Evolutionary conservation across 306 rosid species (phyloP).

Genomic region (Cucurbita moschata): DNA sequence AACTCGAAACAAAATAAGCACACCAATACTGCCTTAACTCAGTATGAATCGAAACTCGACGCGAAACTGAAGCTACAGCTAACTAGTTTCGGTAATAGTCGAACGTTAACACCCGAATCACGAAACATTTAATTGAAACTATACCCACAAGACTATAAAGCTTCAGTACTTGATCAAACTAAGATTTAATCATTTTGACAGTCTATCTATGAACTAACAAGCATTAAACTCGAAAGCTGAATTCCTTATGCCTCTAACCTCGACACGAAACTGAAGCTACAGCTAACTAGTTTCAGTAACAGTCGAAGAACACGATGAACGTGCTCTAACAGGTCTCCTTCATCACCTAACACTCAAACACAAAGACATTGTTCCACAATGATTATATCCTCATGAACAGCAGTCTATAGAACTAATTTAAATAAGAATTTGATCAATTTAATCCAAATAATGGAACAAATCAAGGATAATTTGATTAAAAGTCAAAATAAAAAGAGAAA

Average conservation of each 20-base stretch:
- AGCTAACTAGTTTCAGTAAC: neutral
- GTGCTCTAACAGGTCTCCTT: neutral
- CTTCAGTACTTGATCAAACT: too few relatives aligned
- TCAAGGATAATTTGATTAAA: neutral
- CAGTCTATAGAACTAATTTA: neutral
- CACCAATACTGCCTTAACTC: neutral
- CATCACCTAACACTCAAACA: neutral
- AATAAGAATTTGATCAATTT: neutral
- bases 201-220: too few relatives aligned
- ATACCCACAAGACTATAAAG: too few relatives aligned
- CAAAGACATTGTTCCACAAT: neutral
- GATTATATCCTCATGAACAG: neutral
- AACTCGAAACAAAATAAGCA: neutral
- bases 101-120: too few relatives aligned
- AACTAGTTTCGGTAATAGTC: neutral
- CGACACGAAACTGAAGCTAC: neutral
- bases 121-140: too few relatives aligned
- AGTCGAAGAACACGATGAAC: neutral
- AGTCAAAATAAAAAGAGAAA: slow-evolving; percentile 1
- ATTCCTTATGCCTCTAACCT: too few relatives aligned
- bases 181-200: too few relatives aligned
- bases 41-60: neutral
- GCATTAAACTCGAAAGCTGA: too few relatives aligned
- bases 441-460: neutral
- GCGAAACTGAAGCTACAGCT: neutral